These are phyloP conservation scores for Penicillium brevicompactum DNA, from an alignment of 2,329 filamentous ascomycete genomes.

Conservation along the genomic window DNA sequence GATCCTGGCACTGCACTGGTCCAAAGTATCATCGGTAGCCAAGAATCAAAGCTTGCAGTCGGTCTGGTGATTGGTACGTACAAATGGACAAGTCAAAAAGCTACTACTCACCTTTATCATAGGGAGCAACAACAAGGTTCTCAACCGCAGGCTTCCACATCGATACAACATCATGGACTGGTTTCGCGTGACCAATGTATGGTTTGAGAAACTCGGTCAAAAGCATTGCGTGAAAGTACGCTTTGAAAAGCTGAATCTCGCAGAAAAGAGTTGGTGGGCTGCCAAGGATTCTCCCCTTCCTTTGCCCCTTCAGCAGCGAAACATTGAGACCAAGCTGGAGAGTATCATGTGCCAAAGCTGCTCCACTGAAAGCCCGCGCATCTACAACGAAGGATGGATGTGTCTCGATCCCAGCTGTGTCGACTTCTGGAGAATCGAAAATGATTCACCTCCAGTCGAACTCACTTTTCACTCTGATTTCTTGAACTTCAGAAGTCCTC, in stretches of 20 bases:
- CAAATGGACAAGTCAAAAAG: fast-evolving
- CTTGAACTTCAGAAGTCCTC: conserved; percentile 55
- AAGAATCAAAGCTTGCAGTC: conserved; percentile 53
- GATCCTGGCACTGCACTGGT: conserved; percentile 48
- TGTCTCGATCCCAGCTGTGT: conserved; percentile 58
- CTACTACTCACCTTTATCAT: conserved; percentile 26
- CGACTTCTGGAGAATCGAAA: conserved; percentile 57
- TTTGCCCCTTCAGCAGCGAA: conserved; percentile 32
- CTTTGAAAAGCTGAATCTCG: conserved; percentile 64
- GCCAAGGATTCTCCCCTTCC: conserved; percentile 34
- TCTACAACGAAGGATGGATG: conserved; percentile 57
- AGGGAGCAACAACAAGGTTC: conserved; percentile 56
- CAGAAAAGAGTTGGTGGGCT: conserved; percentile 62
- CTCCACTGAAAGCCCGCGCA: conserved; percentile 29
- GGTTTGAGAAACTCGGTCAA: conserved; percentile 59
- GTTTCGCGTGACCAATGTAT: conserved; percentile 69
- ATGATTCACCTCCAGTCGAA: conserved; percentile 28
- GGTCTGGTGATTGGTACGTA: conserved; percentile 57
- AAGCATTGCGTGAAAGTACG: conserved; percentile 59
- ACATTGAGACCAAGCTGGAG: conserved; percentile 28
- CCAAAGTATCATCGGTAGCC: conserved; percentile 50
- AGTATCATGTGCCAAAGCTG: conserved; percentile 47
- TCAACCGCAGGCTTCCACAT: conserved; percentile 55
- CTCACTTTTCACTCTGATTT: conserved; percentile 60
- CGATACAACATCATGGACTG: conserved; percentile 68